Conservation (phyloP, 208 protist genomes). For the Angomonas desouzai region DNA sequence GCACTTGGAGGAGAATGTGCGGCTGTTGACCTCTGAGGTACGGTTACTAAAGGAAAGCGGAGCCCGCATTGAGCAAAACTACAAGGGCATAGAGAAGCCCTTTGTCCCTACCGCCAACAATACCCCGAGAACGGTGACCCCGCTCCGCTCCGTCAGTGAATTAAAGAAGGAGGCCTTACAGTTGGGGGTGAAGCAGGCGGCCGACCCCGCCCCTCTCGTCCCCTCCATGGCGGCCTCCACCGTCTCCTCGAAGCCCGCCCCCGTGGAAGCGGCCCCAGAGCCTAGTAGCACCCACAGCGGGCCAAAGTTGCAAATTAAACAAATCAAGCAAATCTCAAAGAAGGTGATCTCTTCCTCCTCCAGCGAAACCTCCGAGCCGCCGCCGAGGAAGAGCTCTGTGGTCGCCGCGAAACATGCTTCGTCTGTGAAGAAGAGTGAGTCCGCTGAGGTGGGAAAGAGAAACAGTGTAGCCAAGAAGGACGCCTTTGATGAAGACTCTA, state of each 20-base stretch:
- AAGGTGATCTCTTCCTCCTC: not conserved
- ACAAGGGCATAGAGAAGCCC: conserved; percentile 43
- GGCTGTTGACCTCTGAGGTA: conserved; percentile 20
- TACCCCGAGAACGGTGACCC: not conserved
- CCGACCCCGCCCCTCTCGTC: not conserved
- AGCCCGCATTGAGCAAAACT: conserved; percentile 23
- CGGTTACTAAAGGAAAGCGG: conserved; percentile 9
- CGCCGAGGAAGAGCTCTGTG: not conserved
- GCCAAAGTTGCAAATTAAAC: not conserved
- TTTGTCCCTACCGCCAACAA: conserved; percentile 39
- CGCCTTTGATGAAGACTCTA: not conserved
- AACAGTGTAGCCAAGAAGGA: not conserved
- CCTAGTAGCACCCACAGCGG: not conserved
- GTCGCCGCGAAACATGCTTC: not conserved
- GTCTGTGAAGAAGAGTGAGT: not conserved
- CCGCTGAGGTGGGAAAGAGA: too few species aligned
- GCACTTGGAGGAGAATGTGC: conserved; percentile 36
- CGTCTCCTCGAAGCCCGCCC: not conserved
- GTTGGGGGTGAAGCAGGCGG: conserved; percentile 31
- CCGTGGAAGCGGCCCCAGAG: not conserved
- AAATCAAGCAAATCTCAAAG: too few species aligned
- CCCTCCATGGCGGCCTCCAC: not conserved
- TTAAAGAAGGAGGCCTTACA: conserved; percentile 42
- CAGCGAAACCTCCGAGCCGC: not conserved
- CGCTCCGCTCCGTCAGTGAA: conserved; percentile 23